Percentiles rank a stretch among this genome's conserved stretches.
phyloP scores from a whole-genome alignment of 2,329 filamentous ascomycete species.

The Aspergillus sp. region DNA sequence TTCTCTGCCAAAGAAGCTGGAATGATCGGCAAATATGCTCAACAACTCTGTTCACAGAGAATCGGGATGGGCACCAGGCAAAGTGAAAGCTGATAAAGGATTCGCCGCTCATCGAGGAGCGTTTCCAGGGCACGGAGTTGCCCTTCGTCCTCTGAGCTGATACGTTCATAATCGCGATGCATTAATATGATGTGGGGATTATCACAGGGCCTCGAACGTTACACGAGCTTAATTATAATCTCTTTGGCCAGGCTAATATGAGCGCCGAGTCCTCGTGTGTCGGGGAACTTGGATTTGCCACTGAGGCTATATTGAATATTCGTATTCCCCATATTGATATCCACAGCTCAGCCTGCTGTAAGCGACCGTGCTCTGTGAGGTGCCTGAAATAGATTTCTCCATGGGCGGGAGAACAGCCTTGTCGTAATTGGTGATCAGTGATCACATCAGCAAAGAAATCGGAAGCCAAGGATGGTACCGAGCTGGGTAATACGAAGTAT shows the following conservation, averaged over 20 bases:
- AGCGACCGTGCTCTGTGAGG: not conserved
- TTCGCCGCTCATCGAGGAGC: not conserved
- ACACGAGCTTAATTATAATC: constrained; percentile 1
- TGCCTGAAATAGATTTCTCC: not conserved
- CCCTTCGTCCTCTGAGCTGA: not conserved
- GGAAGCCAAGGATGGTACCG: no score
- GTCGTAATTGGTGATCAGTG: not conserved
- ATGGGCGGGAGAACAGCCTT: not conserved
- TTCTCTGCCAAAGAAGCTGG: not conserved
- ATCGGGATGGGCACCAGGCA: not conserved
- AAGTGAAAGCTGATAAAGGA: not conserved
- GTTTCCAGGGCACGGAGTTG: not conserved
- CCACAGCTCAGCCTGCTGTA: not conserved
- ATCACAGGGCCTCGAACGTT: constrained; percentile 1
- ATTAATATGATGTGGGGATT: not conserved
- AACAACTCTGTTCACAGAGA: not conserved
- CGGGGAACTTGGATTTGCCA: no score
- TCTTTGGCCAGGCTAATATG: not conserved
- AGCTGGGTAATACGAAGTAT: no score
- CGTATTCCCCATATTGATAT: not conserved
- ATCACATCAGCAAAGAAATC: not conserved
- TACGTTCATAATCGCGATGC: not conserved
- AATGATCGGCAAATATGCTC: not conserved
- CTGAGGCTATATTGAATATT: not conserved
- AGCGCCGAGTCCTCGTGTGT: not conserved